phyloP scores from a whole-genome alignment of 768 basidiomycete genomes.

The Xerocomellus intermedius region DNA sequence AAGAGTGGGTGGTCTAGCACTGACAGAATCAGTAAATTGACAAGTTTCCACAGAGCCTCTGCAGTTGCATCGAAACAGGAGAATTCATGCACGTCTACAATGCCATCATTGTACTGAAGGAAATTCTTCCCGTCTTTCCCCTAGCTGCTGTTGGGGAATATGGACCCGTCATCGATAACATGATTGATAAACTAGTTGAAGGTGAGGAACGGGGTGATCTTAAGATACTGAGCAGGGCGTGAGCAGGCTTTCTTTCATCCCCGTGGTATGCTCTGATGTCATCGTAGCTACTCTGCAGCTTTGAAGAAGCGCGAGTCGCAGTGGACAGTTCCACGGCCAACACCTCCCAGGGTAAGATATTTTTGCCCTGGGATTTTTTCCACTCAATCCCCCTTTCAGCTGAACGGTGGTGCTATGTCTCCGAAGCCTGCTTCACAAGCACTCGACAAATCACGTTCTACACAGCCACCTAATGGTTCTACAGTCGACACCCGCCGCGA shows the following conservation, averaged over 20 bases:
- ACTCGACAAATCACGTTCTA: constrained; percentile 31
- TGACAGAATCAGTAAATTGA: neutral
- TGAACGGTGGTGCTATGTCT: constrained; percentile 28
- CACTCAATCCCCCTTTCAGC: constrained; percentile 9
- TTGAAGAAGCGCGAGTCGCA: constrained; percentile 69
- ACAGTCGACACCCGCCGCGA: constrained; percentile 41
- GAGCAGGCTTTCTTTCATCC: constrained; percentile 29
- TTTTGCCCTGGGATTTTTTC: neutral
- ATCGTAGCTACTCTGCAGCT: constrained; percentile 63
- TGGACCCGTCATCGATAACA: constrained; percentile 54
- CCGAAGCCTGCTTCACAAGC: constrained; percentile 35
- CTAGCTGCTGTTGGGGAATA: constrained; percentile 55
- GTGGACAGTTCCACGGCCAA: constrained; percentile 41
- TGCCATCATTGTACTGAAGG: constrained; percentile 89
- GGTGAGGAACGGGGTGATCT: constrained; percentile 82
- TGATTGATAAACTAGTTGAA: constrained; percentile 66
- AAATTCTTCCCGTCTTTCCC: constrained; percentile 89
- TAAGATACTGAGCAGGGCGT: constrained; percentile 79
- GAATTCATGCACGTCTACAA: constrained; percentile 99
- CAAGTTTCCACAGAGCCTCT: constrained; percentile 55
- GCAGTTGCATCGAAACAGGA: constrained; percentile 76
- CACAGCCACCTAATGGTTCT: constrained; percentile 42
- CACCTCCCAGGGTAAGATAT: constrained; percentile 33
- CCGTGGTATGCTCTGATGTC: constrained; percentile 4
- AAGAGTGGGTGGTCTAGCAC: constrained; percentile 47